Evolutionary conservation across 2,329 filamentous ascomycete genomes (phyloP), one percentile per base, ranked within the genome.

Genomic region (Nemania bipapillata): DNA sequence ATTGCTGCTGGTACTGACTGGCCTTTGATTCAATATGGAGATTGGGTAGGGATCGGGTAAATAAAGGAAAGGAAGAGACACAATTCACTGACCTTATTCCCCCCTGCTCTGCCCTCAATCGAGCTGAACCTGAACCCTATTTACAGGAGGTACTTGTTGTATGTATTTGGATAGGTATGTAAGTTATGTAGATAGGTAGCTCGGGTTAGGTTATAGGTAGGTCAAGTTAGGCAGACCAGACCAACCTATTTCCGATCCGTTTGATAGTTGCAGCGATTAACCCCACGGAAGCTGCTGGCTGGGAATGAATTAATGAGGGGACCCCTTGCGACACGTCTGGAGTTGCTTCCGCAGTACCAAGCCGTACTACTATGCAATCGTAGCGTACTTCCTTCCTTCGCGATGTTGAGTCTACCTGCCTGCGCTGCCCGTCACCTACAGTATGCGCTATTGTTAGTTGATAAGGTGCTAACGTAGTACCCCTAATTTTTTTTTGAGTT

Each of bases 291-390:
- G 35, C 28, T 50, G 55, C 24, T 37, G 49, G 32, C 54, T 49
- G 12, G 55, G 54, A 63, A 55, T 3, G 57, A 55, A 59, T 58
- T 22, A 42, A 42, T 20, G 45, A 54, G 54, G 17, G 54, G 22
- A 47, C 37, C 26, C 49, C 56, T 61, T 61, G 55, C 56, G 40
- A 55, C 63, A 40, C 28, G 30, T 49, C 52, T 40, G 3, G 57
- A 20, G 58, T 53, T 24, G 57, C 57, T 15, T 11, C 30, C 8
- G 22, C 58, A 17, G 47, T 62, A 62, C 26, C 20, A 15, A 50
- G 15, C 47, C 47, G 47, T 50, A 28, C 24, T 50, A 50, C 47
- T 32, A 26, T 53, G 50, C 50, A 30, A 17, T 32, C 17, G 50
- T 53, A 12, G 28, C 28, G 26, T 30, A 17, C 50, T 30, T 52